Percentiles rank a stretch among this genome's conserved stretches.
These are phyloP conservation scores for Coniochaeta pulveracea DNA, from an alignment of 2,329 filamentous ascomycete genomes.

Conservation along the genomic window DNA sequence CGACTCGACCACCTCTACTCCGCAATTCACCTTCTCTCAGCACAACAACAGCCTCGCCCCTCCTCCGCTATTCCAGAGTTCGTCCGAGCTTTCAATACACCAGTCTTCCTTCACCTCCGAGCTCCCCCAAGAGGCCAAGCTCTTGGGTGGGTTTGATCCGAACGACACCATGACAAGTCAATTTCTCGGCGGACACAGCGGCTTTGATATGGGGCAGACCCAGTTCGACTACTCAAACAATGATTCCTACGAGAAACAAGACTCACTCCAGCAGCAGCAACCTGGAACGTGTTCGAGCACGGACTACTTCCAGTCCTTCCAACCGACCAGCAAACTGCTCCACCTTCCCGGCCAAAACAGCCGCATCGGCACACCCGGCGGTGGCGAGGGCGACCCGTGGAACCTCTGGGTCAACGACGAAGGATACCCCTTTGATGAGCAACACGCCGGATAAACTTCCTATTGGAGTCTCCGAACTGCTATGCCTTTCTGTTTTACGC, in stretches of 20 bases:
- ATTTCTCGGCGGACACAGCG: conserved; percentile 1
- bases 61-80: background rate
- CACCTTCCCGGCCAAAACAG: background rate
- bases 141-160: conserved; percentile 4
- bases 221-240: background rate
- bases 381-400: conserved; percentile 6
- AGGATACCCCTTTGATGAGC: too few species aligned
- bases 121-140: conserved; percentile 6
- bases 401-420: conserved; percentile 5
- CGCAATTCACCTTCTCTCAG: background rate
- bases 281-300: too few species aligned
- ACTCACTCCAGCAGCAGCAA: too few species aligned
- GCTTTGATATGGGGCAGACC: too few species aligned
- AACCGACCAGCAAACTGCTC: background rate
- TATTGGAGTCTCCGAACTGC: too few species aligned
- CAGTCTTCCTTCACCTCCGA: conserved; percentile 8
- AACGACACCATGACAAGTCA: conserved; percentile 3
- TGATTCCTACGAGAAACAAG: too few species aligned
- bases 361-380: conserved; percentile 6
- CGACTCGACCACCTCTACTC: background rate
- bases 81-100: background rate
- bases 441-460: too few species aligned
- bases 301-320: conserved; percentile 2
- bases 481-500: too few species aligned
- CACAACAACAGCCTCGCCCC: background rate